Base-by-base conservation (phyloP, 176 grass and related monocot species). In the Alopecurus myosuroides region DNA sequence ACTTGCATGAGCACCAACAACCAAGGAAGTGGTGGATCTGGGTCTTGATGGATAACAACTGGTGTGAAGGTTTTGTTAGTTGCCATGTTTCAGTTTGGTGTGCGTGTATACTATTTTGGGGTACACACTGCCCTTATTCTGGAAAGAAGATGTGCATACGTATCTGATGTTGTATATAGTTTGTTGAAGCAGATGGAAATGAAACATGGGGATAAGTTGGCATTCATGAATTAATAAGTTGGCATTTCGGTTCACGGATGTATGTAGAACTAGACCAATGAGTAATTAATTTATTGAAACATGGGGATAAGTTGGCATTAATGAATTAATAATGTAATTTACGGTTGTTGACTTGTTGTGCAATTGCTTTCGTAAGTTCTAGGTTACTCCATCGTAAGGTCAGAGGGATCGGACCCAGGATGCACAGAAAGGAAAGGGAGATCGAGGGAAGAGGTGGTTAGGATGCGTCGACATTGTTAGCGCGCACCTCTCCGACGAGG, bases 131-230 rank as follows among this genome's bases (percentile, higher is more conserved):
- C n/a, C 22, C 6, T 75, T 70, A 36, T 79, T 79, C 72, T 57
- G 69, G 46, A 42, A 42, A 11, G 62, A 22, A 42, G 23, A 51
- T 86, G 40, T 72, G 23, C 44, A 53, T 77, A 73, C 28, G n/a
- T 70, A 77, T 88, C 15, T 50, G 51, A 61, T 71, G 71, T 20
- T 82, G 50, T 85, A 70, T 52, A 82, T 77, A 89, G 82, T 81
- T 29, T 81, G 37, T 77, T 52, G 72, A 67, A 86, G 44, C 31
- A 77, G 25, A 39, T 83, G 19, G 37, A 74, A 65, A 49, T 84
- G 74, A 13, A 80, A 74, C 52, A 81, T 40, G 36, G 9, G 8
- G 7, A 9, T 71, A 17, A 10, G 9, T 25, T 51, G n/a, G n/a
- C n/a, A n/a, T 52, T 33, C 11, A 1, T 0, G n/a, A n/a, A n/a